Percentiles rank a stretch among this genome's conserved stretches.
Evolutionary conservation across 352 stramenopile genomes (phyloP).

Genomic region (Pythium coloratum): DNA sequence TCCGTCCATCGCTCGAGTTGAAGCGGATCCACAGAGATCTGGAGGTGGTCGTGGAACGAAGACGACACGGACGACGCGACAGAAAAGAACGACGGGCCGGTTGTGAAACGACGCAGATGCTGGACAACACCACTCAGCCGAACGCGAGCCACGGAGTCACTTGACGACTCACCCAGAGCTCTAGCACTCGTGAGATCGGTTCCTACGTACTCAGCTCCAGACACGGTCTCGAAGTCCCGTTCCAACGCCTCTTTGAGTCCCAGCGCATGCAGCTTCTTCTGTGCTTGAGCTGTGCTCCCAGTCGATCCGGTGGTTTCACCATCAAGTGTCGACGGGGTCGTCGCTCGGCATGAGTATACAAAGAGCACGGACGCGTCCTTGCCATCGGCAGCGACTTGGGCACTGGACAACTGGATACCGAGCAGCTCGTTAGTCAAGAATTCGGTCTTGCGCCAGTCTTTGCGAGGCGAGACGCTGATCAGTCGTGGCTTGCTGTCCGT

Average conservation of each 20-base stretch:
- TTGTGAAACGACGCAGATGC: conserved; percentile 27
- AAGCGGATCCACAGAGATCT: conserved; percentile 19
- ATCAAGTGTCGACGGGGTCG: too few species aligned
- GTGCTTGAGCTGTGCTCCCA: neutral
- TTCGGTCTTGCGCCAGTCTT: conserved; percentile 67
- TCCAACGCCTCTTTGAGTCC: conserved; percentile 21
- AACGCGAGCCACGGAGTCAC: neutral
- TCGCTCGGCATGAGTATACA: conserved; percentile 17
- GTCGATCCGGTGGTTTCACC: neutral
- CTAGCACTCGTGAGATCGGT: neutral
- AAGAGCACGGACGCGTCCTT: neutral
- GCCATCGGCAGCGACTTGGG: neutral
- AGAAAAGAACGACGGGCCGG: conserved; percentile 28
- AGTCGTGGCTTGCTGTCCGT: conserved; percentile 17
- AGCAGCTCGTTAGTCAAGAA: conserved; percentile 41
- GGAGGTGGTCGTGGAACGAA: conserved; percentile 24
- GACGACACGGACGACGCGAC: conserved; percentile 5
- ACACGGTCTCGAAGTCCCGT: conserved; percentile 5
- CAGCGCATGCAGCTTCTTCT: conserved; percentile 22
- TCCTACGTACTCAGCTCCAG: neutral
- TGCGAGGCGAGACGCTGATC: conserved; percentile 52
- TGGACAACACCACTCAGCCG: conserved; percentile 19
- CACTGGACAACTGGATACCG: conserved; percentile 6
- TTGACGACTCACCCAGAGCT: neutral
- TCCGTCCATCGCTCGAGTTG: conserved; percentile 7